A percentile compares a stretch with the other conserved stretches of the same genome.
These are phyloP conservation scores for Fistulifera solaris DNA, from an alignment of 108 stramenopile genomes.

Conservation along the genomic window DNA sequence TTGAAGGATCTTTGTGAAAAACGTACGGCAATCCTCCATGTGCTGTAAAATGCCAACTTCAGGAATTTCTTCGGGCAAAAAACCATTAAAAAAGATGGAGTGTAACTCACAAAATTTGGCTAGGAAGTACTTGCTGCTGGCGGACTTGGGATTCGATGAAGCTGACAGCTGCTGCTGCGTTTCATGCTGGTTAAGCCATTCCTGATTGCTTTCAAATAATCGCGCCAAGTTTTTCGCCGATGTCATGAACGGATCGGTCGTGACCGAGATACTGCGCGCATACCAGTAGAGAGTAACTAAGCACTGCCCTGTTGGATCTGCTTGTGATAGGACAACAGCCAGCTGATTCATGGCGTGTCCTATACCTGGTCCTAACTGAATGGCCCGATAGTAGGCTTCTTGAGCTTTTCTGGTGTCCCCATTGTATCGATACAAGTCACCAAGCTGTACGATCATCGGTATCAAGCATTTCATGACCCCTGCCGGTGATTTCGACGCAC, in stretches of 20 bases:
- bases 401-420: slow-evolving; percentile 40
- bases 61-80: slow-evolving; percentile 4
- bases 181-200: neutral
- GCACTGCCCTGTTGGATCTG: slow-evolving; percentile 5
- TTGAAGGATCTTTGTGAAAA: slow-evolving; percentile 32
- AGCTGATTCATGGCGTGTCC: slow-evolving; percentile 82
- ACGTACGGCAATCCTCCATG: no score
- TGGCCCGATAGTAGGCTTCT: slow-evolving; percentile 37
- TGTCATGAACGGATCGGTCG: slow-evolving; percentile 48
- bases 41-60: no score
- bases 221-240: slow-evolving; percentile 46
- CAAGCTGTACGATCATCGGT: slow-evolving; percentile 49
- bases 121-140: slow-evolving; percentile 27
- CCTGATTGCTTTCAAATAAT: slow-evolving; percentile 48
- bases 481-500: neutral
- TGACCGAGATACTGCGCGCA: slow-evolving; percentile 50
- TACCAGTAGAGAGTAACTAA: slow-evolving; percentile 60
- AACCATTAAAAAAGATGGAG: slow-evolving; percentile 29
- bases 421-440: slow-evolving; percentile 68
- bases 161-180: no score
- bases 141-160: no score
- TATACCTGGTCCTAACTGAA: slow-evolving; percentile 49
- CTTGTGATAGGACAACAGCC: slow-evolving; percentile 39
- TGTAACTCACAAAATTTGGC: slow-evolving; percentile 68
- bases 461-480: slow-evolving; percentile 40